Conservation (phyloP, 108 stramenopile species). For the Fragilaria crotonensis region DNA sequence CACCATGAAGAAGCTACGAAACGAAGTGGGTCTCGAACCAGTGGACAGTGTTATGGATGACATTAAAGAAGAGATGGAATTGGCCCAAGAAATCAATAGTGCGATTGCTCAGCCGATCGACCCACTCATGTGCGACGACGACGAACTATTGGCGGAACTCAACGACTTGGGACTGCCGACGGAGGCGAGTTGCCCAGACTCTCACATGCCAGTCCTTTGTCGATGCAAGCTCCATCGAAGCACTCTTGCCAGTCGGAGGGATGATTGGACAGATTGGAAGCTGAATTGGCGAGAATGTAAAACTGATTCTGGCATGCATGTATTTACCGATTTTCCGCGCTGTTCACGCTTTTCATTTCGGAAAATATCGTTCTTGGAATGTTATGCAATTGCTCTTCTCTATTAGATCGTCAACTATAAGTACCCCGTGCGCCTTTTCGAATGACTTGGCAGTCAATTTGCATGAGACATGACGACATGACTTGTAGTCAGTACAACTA, state of each 20-base stretch:
- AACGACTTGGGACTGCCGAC: slow-evolving; percentile 78
- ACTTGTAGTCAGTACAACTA: too few species aligned
- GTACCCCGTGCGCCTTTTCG: too few species aligned
- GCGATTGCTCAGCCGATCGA: slow-evolving; percentile 86
- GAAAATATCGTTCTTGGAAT: too few species aligned
- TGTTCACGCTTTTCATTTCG: too few species aligned
- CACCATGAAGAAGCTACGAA: slow-evolving; percentile 84
- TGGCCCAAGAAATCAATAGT: slow-evolving; percentile 78
- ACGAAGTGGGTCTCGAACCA: slow-evolving; percentile 86
- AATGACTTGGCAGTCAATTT: too few species aligned
- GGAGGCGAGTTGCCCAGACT: slow-evolving; percentile 71
- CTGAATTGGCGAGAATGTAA: slow-evolving; percentile 83
- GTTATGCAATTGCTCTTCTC: too few species aligned
- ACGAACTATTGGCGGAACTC: slow-evolving; percentile 88
- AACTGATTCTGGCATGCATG: too few species aligned
- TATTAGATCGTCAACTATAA: too few species aligned
- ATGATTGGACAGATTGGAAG: slow-evolving; percentile 77
- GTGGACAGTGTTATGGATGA: slow-evolving; percentile 96
- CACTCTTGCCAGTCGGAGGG: slow-evolving; percentile 70
- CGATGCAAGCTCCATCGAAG: slow-evolving; percentile 29
- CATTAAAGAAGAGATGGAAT: slow-evolving; percentile 90
- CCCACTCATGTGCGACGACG: slow-evolving; percentile 75
- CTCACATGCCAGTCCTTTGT: slow-evolving; percentile 30
- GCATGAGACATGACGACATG: too few species aligned
- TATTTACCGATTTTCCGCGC: too few species aligned